Conservation (phyloP, 768 basidiomycete genomes). For the Royoungia palumana region DNA sequence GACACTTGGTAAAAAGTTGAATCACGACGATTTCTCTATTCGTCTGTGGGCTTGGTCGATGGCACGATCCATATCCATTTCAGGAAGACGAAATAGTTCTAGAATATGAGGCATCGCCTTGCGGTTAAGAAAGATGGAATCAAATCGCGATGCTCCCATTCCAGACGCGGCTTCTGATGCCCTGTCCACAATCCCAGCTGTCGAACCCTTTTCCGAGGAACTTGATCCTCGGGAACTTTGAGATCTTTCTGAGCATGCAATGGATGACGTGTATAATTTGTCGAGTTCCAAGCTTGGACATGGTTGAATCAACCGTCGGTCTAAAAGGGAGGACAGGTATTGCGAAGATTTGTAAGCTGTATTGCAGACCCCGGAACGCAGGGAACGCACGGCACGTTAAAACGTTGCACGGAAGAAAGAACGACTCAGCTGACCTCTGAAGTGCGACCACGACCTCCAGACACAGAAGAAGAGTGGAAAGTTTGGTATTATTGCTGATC, state of each 20-base stretch:
- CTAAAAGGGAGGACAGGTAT: slow-evolving; percentile 60
- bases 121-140: slow-evolving; percentile 45
- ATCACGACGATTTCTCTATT: slow-evolving; percentile 15
- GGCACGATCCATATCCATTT: slow-evolving; percentile 58
- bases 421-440: slow-evolving; percentile 49
- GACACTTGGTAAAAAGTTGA: not conserved
- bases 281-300: slow-evolving; percentile 55
- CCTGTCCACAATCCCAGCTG: not conserved
- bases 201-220: slow-evolving; percentile 8
- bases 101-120: slow-evolving; percentile 54
- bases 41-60: slow-evolving; percentile 52
- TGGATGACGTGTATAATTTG: slow-evolving; percentile 43
- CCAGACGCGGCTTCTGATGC: slow-evolving; percentile 1
- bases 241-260: slow-evolving; percentile 15
- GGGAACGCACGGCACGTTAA: not conserved
- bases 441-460: slow-evolving; percentile 86
- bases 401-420: not conserved
- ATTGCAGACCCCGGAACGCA: not conserved
- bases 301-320: slow-evolving; percentile 53
- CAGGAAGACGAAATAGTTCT: slow-evolving; percentile 42
- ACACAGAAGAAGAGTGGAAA: slow-evolving; percentile 82
- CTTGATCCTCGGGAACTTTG: slow-evolving; percentile 7
- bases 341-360: slow-evolving; percentile 68
- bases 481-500: slow-evolving; percentile 75
- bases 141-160: slow-evolving; percentile 7